Conservation (phyloP, 208 protist genomes). For the Leishmania arabica region DNA sequence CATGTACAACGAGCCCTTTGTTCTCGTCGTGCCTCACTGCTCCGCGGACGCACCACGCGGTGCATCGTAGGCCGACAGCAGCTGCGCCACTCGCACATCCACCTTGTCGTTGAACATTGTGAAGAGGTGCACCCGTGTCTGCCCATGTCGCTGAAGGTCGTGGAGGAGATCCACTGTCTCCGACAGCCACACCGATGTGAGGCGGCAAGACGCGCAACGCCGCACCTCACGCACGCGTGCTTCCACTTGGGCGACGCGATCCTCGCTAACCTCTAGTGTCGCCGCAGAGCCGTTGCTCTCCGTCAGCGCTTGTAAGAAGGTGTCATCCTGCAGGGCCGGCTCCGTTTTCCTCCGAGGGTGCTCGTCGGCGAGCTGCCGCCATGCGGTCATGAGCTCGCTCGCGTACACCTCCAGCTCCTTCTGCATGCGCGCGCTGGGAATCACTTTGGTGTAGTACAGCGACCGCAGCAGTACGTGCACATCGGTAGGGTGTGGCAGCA, state of each 20-base stretch:
- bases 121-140: constrained; percentile 24
- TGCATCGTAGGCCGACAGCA: constrained; percentile 24
- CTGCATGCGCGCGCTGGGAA: constrained; percentile 25
- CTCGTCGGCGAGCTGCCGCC: constrained; percentile 2
- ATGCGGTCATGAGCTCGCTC: constrained; percentile 10
- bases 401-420: constrained; percentile 17
- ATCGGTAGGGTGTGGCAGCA: constrained; percentile 28
- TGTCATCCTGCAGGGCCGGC: neutral
- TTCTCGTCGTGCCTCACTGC: neutral
- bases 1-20: neutral
- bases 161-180: constrained; percentile 24
- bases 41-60: neutral
- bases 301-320: neutral
- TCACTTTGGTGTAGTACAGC: constrained; percentile 30
- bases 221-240: constrained; percentile 1
- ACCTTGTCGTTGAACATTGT: constrained; percentile 27
- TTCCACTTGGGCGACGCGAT: constrained; percentile 11
- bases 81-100: constrained; percentile 26
- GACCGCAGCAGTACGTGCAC: constrained; percentile 22
- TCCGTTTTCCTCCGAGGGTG: constrained; percentile 2
- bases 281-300: neutral
- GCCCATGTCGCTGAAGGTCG: neutral
- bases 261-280: neutral
- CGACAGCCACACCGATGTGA: constrained; percentile 18
- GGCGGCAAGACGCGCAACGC: neutral